These are phyloP conservation scores for Xylariomycetidae sp. DNA, from an alignment of 2,329 filamentous ascomycete genomes.

Conservation along the genomic window DNA sequence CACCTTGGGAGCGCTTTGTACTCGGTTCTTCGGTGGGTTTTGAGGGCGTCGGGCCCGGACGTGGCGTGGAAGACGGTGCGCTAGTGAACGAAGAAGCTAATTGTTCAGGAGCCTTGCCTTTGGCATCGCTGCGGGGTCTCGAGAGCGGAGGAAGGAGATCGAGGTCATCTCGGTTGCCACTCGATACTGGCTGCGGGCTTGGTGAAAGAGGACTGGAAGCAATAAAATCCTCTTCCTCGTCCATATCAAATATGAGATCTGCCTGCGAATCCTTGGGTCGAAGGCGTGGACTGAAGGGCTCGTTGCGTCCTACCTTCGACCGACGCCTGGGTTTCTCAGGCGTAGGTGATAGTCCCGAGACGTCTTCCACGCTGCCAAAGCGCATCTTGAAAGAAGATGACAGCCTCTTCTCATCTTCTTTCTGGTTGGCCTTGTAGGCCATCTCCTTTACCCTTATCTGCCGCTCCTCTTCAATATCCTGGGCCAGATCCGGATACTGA, in stretches of 20 bases:
- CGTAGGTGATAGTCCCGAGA: slow-evolving; percentile 33
- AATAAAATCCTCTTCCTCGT: slow-evolving; percentile 59
- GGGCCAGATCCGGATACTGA: slow-evolving; percentile 54
- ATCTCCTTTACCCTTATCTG: slow-evolving; percentile 71
- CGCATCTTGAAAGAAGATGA: slow-evolving; percentile 56
- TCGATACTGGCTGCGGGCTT: slow-evolving; percentile 14
- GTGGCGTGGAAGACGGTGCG: slow-evolving; percentile 8
- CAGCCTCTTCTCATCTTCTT: slow-evolving; percentile 57
- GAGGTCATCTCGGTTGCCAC: slow-evolving; percentile 16
- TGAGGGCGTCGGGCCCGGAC: slow-evolving; percentile 4
- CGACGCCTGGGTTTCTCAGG: slow-evolving; percentile 41
- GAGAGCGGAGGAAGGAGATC: slow-evolving; percentile 26
- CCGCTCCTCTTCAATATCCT: slow-evolving; percentile 62
- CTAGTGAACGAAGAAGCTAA: slow-evolving; percentile 7
- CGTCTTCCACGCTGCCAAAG: slow-evolving; percentile 61
- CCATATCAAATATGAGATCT: slow-evolving; percentile 93
- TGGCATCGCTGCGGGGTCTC: slow-evolving; percentile 33
- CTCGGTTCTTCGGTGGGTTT: slow-evolving; percentile 6
- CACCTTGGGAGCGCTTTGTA: slow-evolving; percentile 13
- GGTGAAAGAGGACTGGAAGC: slow-evolving; percentile 26
- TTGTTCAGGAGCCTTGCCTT: slow-evolving; percentile 28
- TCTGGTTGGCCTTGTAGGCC: slow-evolving; percentile 57
- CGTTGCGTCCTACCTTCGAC: slow-evolving; percentile 42
- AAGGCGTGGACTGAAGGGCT: slow-evolving; percentile 59
- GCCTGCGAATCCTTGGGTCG: slow-evolving; percentile 61